A percentile compares a stretch with the other conserved stretches of the same genome.
These are phyloP conservation scores for Aquanectria penicillioides DNA, from an alignment of 2,329 filamentous ascomycete genomes.

Conservation along the genomic window DNA sequence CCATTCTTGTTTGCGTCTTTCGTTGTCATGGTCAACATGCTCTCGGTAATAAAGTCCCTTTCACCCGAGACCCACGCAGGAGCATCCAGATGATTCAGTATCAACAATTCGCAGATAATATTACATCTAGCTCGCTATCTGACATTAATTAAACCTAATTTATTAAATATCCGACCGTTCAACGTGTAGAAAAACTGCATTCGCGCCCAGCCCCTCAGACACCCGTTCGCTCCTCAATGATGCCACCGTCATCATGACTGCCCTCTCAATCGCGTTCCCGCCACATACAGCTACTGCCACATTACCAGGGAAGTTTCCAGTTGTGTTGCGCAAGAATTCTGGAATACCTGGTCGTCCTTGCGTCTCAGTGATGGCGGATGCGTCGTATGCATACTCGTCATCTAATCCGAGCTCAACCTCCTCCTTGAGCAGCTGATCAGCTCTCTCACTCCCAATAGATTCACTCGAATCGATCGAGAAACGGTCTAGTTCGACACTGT, in stretches of 20 bases:
- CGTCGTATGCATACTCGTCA: constrained; percentile 20
- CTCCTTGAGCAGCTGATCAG: constrained; percentile 37
- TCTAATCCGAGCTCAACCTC: constrained; percentile 36
- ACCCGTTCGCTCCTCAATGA: constrained; percentile 21
- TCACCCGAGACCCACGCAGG: neutral
- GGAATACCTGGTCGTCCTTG: constrained; percentile 38
- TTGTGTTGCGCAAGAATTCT: constrained; percentile 28
- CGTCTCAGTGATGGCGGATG: constrained; percentile 30
- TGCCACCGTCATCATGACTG: constrained; percentile 29
- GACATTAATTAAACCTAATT: neutral
- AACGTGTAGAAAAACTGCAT: constrained; percentile 35
- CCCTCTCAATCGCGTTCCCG: constrained; percentile 32
- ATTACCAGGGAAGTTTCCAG: constrained; percentile 27
- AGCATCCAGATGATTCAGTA: no score
- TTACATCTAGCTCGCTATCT: constrained; percentile 3
- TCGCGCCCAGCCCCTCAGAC: constrained; percentile 17
- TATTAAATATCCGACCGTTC: constrained; percentile 35
- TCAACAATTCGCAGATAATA: neutral
- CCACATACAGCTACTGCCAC: constrained; percentile 38
- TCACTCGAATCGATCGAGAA: constrained; percentile 35
- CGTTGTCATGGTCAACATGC: no score
- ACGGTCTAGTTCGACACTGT: constrained; percentile 33
- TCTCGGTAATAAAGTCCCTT: neutral
- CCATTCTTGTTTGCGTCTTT: no score
- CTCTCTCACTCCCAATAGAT: constrained; percentile 28